These are phyloP conservation scores for Colletotrichum sp. DNA, from an alignment of 2,329 filamentous ascomycete species.

Conservation along the genomic window DNA sequence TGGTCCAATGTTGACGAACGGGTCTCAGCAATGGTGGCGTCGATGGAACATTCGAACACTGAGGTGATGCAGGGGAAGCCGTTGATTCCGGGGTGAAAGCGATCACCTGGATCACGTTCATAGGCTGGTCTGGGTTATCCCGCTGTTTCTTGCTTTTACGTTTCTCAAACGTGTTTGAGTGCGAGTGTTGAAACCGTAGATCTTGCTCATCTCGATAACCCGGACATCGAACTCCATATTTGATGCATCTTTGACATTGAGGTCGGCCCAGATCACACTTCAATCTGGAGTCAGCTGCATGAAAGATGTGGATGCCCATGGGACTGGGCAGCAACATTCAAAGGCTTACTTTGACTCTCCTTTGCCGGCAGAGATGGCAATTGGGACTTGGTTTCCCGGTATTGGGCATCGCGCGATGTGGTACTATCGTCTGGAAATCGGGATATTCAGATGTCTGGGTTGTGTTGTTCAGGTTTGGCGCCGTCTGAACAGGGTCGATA, in stretches of 20 bases:
- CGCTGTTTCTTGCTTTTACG: constrained; percentile 35
- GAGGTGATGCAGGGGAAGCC: background rate
- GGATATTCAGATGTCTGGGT: background rate
- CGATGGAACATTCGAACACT: background rate
- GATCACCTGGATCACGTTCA: background rate
- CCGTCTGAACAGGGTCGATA: background rate
- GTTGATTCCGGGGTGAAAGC: background rate
- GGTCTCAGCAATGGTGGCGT: background rate
- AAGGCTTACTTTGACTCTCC: constrained; percentile 43
- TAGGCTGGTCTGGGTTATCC: background rate
- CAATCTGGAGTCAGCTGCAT: background rate
- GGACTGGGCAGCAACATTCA: background rate
- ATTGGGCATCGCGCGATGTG: constrained; percentile 39
- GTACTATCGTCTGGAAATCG: accelerated
- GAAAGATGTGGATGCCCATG: background rate
- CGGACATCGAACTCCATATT: constrained; percentile 43
- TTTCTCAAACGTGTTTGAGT: constrained; percentile 25
- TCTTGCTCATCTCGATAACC: constrained; percentile 44
- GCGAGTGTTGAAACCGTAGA: constrained; percentile 42
- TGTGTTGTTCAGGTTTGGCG: background rate
- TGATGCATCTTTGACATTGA: constrained; percentile 43
- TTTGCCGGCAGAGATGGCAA: constrained; percentile 43
- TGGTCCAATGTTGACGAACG: constrained; percentile 41
- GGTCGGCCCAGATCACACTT: constrained; percentile 46
- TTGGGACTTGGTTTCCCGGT: constrained; percentile 45